A percentile compares a stretch with the other conserved stretches of the same genome.
Evolutionary conservation across 2,329 filamentous ascomycete species (phyloP).

Genomic region (Apiospora phragmitis): DNA sequence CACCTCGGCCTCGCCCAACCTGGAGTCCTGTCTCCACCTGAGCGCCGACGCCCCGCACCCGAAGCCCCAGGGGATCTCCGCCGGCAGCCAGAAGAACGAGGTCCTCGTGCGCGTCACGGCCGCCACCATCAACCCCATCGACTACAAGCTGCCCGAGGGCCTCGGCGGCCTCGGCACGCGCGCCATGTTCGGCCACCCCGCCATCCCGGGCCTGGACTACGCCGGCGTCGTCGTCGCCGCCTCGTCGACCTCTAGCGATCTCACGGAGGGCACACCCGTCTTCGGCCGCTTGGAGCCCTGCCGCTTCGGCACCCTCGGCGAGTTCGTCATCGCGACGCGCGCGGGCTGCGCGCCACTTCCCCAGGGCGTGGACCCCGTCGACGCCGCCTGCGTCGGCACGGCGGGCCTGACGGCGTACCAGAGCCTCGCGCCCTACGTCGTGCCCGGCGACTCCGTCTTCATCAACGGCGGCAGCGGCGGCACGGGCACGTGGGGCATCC

Average conservation of each 20-base stretch:
- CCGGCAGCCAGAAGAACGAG: slow-evolving; percentile 38
- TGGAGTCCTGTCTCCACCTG: slow-evolving; percentile 56
- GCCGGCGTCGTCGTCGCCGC: slow-evolving; percentile 40
- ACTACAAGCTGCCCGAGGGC: slow-evolving; percentile 61
- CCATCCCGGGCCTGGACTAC: slow-evolving; percentile 52
- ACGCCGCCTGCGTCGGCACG: slow-evolving; percentile 44
- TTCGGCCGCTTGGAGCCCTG: slow-evolving; percentile 39
- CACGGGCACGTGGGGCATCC: slow-evolving; percentile 59
- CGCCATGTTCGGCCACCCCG: slow-evolving; percentile 40
- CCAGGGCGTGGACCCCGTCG: slow-evolving; percentile 38
- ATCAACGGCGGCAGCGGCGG: slow-evolving; percentile 67
- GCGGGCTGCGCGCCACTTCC: slow-evolving; percentile 41
- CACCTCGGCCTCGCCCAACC: slow-evolving; percentile 40
- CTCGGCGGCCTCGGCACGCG: slow-evolving; percentile 38
- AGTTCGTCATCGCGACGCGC: slow-evolving; percentile 37
- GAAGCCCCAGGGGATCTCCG: slow-evolving; percentile 23
- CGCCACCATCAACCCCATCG: slow-evolving; percentile 60
- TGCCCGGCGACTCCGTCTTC: slow-evolving; percentile 51
- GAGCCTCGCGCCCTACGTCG: slow-evolving; percentile 45
- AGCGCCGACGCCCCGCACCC: slow-evolving; percentile 43
- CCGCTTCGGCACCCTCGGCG: slow-evolving; percentile 42
- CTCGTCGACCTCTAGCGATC: slow-evolving; percentile 18
- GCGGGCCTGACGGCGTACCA: slow-evolving; percentile 51
- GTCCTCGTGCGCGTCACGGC: slow-evolving; percentile 56
- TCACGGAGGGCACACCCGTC: slow-evolving; percentile 42